A percentile compares a stretch with the other conserved stretches of the same genome.
phyloP scores from a whole-genome alignment of 2,329 filamentous ascomycete genomes.

The Chalara sp. region DNA sequence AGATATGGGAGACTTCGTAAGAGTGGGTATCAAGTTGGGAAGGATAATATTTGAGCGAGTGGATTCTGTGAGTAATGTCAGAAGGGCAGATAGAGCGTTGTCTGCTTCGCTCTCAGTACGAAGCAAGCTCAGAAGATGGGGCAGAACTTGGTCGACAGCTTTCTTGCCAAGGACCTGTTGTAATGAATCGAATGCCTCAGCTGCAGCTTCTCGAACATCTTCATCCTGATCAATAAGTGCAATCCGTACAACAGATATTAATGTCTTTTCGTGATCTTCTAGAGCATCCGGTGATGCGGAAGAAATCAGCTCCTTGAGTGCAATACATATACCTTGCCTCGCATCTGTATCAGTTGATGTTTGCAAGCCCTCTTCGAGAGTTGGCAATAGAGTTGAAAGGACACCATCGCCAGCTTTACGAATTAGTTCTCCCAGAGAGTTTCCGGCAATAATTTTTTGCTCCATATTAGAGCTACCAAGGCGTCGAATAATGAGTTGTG shows the following conservation, averaged over 20 bases:
- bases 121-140: constrained; percentile 83
- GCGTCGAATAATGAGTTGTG: constrained; percentile 87
- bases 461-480: constrained; percentile 96
- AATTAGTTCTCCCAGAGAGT: constrained; percentile 92
- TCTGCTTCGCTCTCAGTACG: constrained; percentile 81
- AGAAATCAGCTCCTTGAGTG: constrained; percentile 84
- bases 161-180: constrained; percentile 92
- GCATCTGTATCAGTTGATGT: constrained; percentile 85
- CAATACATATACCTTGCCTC: constrained; percentile 95
- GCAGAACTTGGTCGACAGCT: constrained; percentile 90
- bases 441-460: constrained; percentile 97
- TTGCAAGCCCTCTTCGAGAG: constrained; percentile 84
- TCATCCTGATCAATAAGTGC: constrained; percentile 85
- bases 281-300: constrained; percentile 84
- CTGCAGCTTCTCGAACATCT: constrained; percentile 89
- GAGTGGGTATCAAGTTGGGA: constrained; percentile 89
- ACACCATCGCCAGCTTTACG: constrained; percentile 94
- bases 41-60: constrained; percentile 94
- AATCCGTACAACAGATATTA: constrained; percentile 89
- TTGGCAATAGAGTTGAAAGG: constrained; percentile 78
- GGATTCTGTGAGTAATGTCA: constrained; percentile 89
- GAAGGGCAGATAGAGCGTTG: constrained; percentile 83
- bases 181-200: constrained; percentile 92
- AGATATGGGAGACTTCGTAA: constrained; percentile 84
- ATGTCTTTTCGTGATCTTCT: constrained; percentile 89